These are phyloP conservation scores for Eragrostis curvula DNA, from an alignment of 176 grass and related monocot genomes.

Conservation along the genomic window DNA sequence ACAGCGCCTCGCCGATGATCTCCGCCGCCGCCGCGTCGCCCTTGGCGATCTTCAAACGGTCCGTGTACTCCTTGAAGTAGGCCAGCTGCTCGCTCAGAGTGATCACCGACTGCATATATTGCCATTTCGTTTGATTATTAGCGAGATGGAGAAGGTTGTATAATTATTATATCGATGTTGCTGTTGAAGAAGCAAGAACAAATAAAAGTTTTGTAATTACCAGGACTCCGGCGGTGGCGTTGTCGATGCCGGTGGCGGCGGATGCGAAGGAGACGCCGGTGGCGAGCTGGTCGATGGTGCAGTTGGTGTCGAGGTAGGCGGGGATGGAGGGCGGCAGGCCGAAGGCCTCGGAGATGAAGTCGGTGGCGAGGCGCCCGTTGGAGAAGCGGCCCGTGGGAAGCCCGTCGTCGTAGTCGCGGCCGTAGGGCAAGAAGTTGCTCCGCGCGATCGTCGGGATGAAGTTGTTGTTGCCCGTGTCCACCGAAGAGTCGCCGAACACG, in stretches of 20 bases:
- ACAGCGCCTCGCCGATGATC: conserved; percentile 55
- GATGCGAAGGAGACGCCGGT: conserved; percentile 83
- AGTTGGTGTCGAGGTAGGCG: conserved; percentile 65
- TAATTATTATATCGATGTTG: too few species aligned
- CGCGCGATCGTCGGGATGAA: conserved; percentile 56
- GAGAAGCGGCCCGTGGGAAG: conserved; percentile 80
- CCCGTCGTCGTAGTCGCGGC: conserved; percentile 54
- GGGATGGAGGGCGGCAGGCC: conserved; percentile 59
- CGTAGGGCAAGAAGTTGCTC: conserved; percentile 83
- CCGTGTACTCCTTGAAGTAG: conserved; percentile 75
- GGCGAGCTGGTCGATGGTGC: conserved; percentile 47
- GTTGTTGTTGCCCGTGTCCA: conserved; percentile 90
- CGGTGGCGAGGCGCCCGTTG: conserved; percentile 72
- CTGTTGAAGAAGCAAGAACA: not conserved
- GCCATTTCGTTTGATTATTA: too few species aligned
- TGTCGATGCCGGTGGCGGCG: conserved; percentile 72
- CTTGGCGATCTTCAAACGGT: conserved; percentile 39
- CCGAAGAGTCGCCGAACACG: conserved; percentile 80
- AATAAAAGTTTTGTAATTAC: conserved; percentile 29
- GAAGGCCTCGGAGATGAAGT: conserved; percentile 78
- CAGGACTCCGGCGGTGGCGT: conserved; percentile 47
- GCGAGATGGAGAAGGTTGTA: too few species aligned
- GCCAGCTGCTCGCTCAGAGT: conserved; percentile 57
- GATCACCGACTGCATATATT: conserved; percentile 77
- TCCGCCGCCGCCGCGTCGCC: conserved; percentile 35